Evolutionary conservation across 345 rosid genomes (phyloP), one percentile per base, ranked within the genome.

Genomic region (Eucalyptus victrix): DNA sequence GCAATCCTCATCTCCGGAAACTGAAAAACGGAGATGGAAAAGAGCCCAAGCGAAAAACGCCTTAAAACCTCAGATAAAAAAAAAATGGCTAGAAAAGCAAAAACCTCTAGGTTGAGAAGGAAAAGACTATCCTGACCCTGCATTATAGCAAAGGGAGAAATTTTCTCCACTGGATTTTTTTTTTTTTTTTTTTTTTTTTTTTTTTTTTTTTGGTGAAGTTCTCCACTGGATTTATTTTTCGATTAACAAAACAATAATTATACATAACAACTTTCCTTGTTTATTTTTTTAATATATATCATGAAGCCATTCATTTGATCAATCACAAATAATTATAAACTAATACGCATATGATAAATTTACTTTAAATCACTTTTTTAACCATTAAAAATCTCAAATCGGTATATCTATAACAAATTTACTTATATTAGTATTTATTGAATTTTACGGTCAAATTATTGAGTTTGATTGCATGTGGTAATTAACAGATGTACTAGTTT

Each of bases 1-100:
- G 92, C 91, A 90, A 95, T 95, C 90, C 76, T 88, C 88, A 67
- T 89, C 42, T 47, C 65, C 32, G 32, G 87, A 56, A 56, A 44
- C 53, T 23, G 76, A 4, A 53, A n/a, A 80, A 47, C 2, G 47
- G n/a, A 86, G 67, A 49, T 17, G 21, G 44, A 65, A n/a, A n/a
- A 65, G 76, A 34, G 44, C 26, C 4, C 5, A 21, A 44, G 49
- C 15, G 90, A 87, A 72, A 76, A 40, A 76, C 15, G 47, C 47
- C 47, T 76, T 76, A 40, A 76, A 34, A 40, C 47, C 47, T 23
- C 58, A 2, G 58, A 53, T 53, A 0, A 3, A 9, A 6, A 34
- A 10, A 19, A 34, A 37, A 37, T 37, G 26, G 81, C 81, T 6
- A 11, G 81, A 37, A 69, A 34, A 5, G 80, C 42, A 34, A 69